phyloP scores from a whole-genome alignment of 2,329 filamentous ascomycete genomes.

The Bipolaris cookei region DNA sequence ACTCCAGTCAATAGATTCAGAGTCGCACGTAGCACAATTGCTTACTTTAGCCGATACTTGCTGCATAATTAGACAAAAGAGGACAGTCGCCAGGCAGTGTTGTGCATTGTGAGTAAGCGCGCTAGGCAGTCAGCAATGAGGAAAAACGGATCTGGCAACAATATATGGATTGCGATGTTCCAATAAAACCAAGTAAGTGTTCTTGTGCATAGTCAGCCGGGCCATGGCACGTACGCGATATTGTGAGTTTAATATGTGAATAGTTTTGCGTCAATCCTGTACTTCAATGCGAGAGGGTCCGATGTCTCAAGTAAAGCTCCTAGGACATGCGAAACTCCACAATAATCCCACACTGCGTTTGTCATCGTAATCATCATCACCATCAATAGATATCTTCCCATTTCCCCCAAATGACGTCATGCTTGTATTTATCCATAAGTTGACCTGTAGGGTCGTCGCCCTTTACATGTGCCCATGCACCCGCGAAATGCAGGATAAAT shows the following conservation, averaged over 20 bases:
- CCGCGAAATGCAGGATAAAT: constrained; percentile 52
- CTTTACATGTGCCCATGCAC: constrained; percentile 51
- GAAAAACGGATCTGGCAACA: background rate
- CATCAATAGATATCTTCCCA: constrained; percentile 38
- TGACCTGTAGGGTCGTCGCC: constrained; percentile 48
- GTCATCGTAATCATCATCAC: background rate
- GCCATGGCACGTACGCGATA: background rate
- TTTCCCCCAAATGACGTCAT: constrained; percentile 43
- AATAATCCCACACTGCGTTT: background rate
- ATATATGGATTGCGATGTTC: background rate
- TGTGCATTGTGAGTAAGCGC: background rate
- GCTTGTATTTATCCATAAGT: constrained; percentile 49
- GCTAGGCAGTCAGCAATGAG: background rate
- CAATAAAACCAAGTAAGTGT: background rate
- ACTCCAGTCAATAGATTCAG: background rate
- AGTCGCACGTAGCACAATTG: background rate
- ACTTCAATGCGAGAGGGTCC: background rate
- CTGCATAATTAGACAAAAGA: background rate
- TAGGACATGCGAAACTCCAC: too few species aligned
- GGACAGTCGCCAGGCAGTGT: background rate
- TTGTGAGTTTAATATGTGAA: background rate
- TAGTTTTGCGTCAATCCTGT: background rate
- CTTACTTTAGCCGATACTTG: background rate
- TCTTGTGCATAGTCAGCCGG: background rate
- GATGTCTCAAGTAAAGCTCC: too few species aligned